Base-by-base conservation (phyloP, 768 basidiomycete species). In the Trametes sanguinea region DNA sequence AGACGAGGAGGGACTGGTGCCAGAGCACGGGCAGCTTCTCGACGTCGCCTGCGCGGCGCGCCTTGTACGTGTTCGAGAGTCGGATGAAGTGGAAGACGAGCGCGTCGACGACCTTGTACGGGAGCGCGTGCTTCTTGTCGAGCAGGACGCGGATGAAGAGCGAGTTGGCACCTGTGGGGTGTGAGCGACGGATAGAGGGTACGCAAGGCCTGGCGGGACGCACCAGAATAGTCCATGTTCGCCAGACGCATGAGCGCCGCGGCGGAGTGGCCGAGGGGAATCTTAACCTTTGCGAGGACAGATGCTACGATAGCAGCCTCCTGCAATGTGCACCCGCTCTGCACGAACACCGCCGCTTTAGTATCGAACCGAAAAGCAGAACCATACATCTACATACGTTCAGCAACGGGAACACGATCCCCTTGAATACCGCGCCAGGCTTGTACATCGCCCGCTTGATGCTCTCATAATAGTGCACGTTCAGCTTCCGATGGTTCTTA, bases 1-100 rank as follows among this genome's bases (percentile, higher is more conserved):
- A 98, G 3, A 95, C 93, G 27, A 99, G 82, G 56, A 99, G 80
- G 73, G 92, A 93, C 76, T 99, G 97, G 73, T 99, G 94, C 97
- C 97, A 99, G 10, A 99, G 80, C 11, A 98, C 97, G n/a, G 97
- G 96, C 33, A 98, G 81, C 72, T 88, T 87, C 50, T 90, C 87
- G 2, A 85, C 77, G 51, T 92, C 90, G 29, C 86, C 89, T 51
- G 85, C 80, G 17, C 77, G 79, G 59, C 81, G 85, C 47, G 85
- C 86, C 75, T 89, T 92, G 76, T 93, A 91, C 13, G 87, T 88
- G 73, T 97, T 96, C 29, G 95, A 94, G 45, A 98, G 86, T 29
- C 95, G 89, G 69, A 98, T 94, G 73, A 97, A 99, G 78, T 99
- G 97, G 81, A 97, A 96, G 11, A 98, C 95, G 60, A 99, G 85